Evolutionary conservation across 2,329 filamentous ascomycete genomes (phyloP).

Genomic region (Xylaria sp.): DNA sequence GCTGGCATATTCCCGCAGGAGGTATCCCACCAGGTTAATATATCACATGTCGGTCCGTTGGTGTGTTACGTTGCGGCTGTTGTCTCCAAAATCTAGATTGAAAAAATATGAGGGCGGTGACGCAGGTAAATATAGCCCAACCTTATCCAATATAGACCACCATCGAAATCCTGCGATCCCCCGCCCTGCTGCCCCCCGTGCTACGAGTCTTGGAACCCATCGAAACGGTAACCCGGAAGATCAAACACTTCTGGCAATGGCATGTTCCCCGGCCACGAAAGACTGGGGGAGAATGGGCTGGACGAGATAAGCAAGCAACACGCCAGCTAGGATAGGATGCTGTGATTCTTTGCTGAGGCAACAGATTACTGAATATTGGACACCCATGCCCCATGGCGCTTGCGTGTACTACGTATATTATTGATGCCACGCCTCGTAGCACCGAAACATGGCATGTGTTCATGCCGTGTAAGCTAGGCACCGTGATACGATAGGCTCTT

Average conservation of each 20-base stretch:
- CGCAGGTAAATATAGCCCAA: slow-evolving; percentile 18
- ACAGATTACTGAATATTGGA: not conserved
- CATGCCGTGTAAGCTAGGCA: slow-evolving; percentile 13
- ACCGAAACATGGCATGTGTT: not conserved
- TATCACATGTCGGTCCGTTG: slow-evolving; percentile 5
- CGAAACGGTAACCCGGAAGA: slow-evolving; percentile 35
- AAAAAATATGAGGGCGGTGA: not conserved
- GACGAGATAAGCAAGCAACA: slow-evolving; percentile 6
- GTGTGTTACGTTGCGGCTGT: slow-evolving; percentile 9
- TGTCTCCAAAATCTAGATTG: slow-evolving; percentile 1
- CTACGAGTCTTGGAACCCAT: slow-evolving; percentile 12
- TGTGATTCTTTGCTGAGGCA: not conserved
- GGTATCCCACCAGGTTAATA: not conserved
- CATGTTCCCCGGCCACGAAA: slow-evolving; percentile 3
- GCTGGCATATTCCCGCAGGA: not conserved
- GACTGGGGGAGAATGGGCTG: not conserved
- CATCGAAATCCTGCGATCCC: slow-evolving; percentile 10
- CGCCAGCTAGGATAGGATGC: not conserved
- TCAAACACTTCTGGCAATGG: slow-evolving; percentile 32
- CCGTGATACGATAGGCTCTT: slow-evolving; percentile 5
- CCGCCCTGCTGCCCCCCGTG: not conserved
- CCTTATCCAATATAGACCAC: slow-evolving; percentile 35
- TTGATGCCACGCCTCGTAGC: not conserved
- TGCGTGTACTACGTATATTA: not conserved
- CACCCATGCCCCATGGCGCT: slow-evolving; percentile 1